Evolutionary conservation across 2,329 filamentous ascomycete genomes (phyloP).

Genomic region (Hypoxylon sp.): DNA sequence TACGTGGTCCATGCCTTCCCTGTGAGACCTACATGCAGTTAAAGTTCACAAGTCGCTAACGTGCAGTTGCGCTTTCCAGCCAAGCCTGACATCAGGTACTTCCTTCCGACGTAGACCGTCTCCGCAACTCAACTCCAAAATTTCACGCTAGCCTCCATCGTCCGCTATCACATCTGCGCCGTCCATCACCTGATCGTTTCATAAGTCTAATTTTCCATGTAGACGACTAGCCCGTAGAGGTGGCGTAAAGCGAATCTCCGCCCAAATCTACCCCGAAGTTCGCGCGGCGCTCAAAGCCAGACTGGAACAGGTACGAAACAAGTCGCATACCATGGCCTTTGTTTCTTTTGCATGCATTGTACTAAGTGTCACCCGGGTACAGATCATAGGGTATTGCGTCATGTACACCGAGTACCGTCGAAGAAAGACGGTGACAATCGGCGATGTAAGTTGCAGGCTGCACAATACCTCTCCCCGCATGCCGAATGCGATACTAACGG

Average conservation of each 20-base stretch:
- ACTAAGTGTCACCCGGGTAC: slow-evolving; percentile 4
- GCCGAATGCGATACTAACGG: not conserved
- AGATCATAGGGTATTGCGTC: slow-evolving; percentile 67
- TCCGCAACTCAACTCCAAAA: slow-evolving; percentile 12
- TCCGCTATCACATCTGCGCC: not conserved
- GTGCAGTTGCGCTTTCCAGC: slow-evolving; percentile 55
- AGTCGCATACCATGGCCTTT: slow-evolving; percentile 28
- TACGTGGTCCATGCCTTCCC: slow-evolving; percentile 39
- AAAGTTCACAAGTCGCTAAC: slow-evolving; percentile 35
- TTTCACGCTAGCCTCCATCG: slow-evolving; percentile 6
- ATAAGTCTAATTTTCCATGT: slow-evolving; percentile 25
- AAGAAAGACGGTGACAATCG: slow-evolving; percentile 72
- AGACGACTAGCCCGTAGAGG: slow-evolving; percentile 81
- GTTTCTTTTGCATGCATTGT: slow-evolving; percentile 1
- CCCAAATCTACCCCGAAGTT: slow-evolving; percentile 72
- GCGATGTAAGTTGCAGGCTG: slow-evolving; percentile 65
- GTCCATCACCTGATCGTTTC: slow-evolving; percentile 15
- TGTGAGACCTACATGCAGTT: not conserved
- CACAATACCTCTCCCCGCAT: slow-evolving; percentile 3
- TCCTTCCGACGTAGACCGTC: slow-evolving; percentile 22
- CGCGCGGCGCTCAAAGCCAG: slow-evolving; percentile 64
- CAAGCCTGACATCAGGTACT: slow-evolving; percentile 67
- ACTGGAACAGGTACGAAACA: slow-evolving; percentile 61
- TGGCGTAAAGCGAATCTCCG: slow-evolving; percentile 80
- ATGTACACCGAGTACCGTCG: slow-evolving; percentile 66